Base-by-base conservation (phyloP, 306 rosid species). In the Inga oerstediana region DNA sequence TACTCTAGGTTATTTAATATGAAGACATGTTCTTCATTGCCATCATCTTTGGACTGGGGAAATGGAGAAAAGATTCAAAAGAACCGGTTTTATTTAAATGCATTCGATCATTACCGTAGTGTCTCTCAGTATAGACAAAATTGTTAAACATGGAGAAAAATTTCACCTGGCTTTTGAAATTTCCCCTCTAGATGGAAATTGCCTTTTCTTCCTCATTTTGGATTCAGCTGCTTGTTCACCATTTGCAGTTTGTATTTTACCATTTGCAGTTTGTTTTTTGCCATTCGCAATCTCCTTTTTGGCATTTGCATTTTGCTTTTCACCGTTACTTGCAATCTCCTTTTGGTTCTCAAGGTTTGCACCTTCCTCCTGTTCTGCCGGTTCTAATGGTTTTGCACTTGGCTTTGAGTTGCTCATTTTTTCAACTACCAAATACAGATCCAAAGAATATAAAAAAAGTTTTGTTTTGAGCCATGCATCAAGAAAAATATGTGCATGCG, bases 131-230 rank as follows among this genome's bases (percentile, higher is more conserved):
- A 58, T 35, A 37, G 20, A 14, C 5, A 19, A 68, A 62, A 80
- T 51, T 44, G 20, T 62, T n/a, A 65, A 86, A 64, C 43, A 78
- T 20, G 73, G 37, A 76, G 56, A 79, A 39, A 62, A 80, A 14
- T n/a, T 49, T 83, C 52, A 94, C 99, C 98, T 96, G 80, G 89
- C 75, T 80, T 82, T 91, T 17, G 97, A 88, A 71, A 94, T 91
- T 79, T 88, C 97, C 78, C 89, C 97, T 79, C 78, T 91, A 0
- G 94, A 84, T 30, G 92, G 91, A 82, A 88, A 88, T 76, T 87
- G 76, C 83, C 81, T 88, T 84, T 91, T 91, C 82, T 72, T 79
- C 89, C 87, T 74, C 86, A 32, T 84, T 71, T 77, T 84, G 24
- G 73, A 3, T 37, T 61, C 65, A 5, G 81, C 68, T 65, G n/a